Percentiles rank a stretch among this genome's conserved stretches.
Evolutionary conservation across 768 basidiomycete species (phyloP).

Genomic region (Lactarius trivialis): DNA sequence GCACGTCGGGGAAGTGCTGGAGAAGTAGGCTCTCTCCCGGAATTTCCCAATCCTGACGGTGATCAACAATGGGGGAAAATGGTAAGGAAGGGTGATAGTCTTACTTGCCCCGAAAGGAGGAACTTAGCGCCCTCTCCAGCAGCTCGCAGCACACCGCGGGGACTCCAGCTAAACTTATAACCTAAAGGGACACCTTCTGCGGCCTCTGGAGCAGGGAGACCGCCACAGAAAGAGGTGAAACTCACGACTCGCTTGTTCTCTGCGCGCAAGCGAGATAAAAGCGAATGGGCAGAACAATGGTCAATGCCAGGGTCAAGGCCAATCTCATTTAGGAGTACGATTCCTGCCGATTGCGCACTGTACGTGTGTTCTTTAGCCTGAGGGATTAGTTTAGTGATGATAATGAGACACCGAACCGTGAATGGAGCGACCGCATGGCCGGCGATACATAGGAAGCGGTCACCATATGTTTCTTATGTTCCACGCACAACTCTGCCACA

Average conservation of each 20-base stretch:
- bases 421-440: constrained; percentile 61
- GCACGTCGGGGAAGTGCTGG: constrained; percentile 57
- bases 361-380: neutral
- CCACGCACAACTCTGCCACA: constrained; percentile 70
- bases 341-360: constrained; percentile 55
- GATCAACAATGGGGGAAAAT: neutral
- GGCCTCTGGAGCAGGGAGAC: constrained; percentile 72
- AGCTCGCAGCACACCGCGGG: constrained; percentile 77
- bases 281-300: constrained; percentile 76
- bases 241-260: constrained; percentile 54
- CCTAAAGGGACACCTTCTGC: constrained; percentile 57
- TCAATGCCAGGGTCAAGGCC: constrained; percentile 88
- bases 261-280: constrained; percentile 47
- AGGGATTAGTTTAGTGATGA: neutral
- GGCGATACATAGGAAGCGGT: constrained; percentile 88
- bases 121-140: constrained; percentile 68
- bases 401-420: constrained; percentile 38
- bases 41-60: constrained; percentile 41
- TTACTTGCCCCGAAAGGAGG: constrained; percentile 49
- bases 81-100: neutral
- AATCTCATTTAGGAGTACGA: constrained; percentile 84
- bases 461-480: constrained; percentile 65
- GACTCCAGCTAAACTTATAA: constrained; percentile 96
- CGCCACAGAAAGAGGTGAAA: constrained; percentile 90
- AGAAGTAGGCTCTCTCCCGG: constrained; percentile 48